These are phyloP conservation scores for Juncus inflexus DNA, from an alignment of 176 grass and related monocot species.

Conservation along the genomic window DNA sequence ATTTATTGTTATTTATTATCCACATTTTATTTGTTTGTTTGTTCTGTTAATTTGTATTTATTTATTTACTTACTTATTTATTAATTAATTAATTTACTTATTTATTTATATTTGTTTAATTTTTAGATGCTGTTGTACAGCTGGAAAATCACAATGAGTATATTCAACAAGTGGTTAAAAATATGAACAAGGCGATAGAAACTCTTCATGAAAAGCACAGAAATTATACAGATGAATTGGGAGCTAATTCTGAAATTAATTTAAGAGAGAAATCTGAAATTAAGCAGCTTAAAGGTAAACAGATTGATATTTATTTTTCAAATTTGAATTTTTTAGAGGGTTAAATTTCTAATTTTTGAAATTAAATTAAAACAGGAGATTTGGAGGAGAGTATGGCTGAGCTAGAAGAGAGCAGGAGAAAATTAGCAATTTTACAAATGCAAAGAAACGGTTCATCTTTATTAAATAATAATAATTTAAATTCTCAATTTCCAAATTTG, in stretches of 20 bases:
- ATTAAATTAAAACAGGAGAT: slow-evolving; percentile 35
- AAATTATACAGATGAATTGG: slow-evolving; percentile 64
- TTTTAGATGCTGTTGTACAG: slow-evolving; percentile 65
- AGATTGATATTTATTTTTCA: slow-evolving; percentile 20
- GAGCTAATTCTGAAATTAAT: slow-evolving; percentile 48
- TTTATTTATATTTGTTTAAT: slow-evolving; percentile 1
- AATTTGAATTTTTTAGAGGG: background rate
- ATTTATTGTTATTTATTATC: too few species aligned
- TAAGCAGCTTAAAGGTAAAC: slow-evolving; percentile 70
- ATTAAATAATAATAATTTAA: slow-evolving; percentile 22
- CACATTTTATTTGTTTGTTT: slow-evolving; percentile 15
- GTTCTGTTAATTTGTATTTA: slow-evolving; percentile 1
- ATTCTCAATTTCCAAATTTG: slow-evolving; percentile 16
- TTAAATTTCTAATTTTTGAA: slow-evolving; percentile 4
- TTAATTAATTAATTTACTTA: too few species aligned
- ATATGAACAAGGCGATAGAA: slow-evolving; percentile 52
- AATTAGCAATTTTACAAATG: slow-evolving; percentile 87
- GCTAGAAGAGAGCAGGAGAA: slow-evolving; percentile 89
- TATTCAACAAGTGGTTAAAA: slow-evolving; percentile 58
- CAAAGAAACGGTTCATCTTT: slow-evolving; percentile 66
- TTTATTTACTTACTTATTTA: too few species aligned
- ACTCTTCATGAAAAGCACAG: slow-evolving; percentile 63
- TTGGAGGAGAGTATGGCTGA: slow-evolving; percentile 91
- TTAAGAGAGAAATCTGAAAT: slow-evolving; percentile 65
- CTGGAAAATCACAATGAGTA: slow-evolving; percentile 72